Evolutionary conservation across 2,329 filamentous ascomycete genomes (phyloP).

Genomic region (Neonectria ditissima): DNA sequence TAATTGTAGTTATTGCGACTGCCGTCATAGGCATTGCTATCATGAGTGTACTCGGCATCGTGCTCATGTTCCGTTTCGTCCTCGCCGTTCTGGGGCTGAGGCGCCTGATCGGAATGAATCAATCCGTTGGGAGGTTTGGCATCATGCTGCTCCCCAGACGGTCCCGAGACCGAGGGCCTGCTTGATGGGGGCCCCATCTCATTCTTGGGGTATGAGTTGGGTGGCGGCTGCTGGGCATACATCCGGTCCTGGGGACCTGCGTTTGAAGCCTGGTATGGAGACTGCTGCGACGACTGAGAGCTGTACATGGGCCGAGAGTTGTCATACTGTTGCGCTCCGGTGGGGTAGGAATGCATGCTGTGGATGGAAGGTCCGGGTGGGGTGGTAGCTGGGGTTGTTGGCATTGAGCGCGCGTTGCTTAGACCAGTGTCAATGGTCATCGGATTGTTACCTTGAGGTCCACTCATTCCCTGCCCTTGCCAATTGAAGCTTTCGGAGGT

Average conservation of each 20-base stretch:
- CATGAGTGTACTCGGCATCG: conserved; percentile 88
- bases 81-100: conserved; percentile 69
- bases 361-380: conserved; percentile 83
- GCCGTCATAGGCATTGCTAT: conserved; percentile 78
- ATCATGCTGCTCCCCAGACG: conserved; percentile 72
- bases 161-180: conserved; percentile 68
- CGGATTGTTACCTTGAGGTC: conserved; percentile 73
- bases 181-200: conserved; percentile 88
- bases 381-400: conserved; percentile 89
- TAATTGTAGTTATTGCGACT: conserved; percentile 84
- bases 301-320: conserved; percentile 83
- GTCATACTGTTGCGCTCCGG: conserved; percentile 78
- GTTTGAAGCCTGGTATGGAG: conserved; percentile 75
- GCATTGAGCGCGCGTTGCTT: conserved; percentile 85
- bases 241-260: conserved; percentile 72
- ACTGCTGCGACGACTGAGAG: conserved; percentile 74
- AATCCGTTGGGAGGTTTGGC: conserved; percentile 75
- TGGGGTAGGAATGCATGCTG: conserved; percentile 82
- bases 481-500: conserved; percentile 85
- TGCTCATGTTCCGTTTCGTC: conserved; percentile 80
- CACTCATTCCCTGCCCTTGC: conserved; percentile 72
- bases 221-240: conserved; percentile 66
- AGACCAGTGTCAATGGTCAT: conserved; percentile 84
- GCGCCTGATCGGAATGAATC: conserved; percentile 63
- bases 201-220: conserved; percentile 78